Evolutionary conservation across 805 yeast genomes (phyloP).

Genomic region (Schwanniomyces occidentalis): DNA sequence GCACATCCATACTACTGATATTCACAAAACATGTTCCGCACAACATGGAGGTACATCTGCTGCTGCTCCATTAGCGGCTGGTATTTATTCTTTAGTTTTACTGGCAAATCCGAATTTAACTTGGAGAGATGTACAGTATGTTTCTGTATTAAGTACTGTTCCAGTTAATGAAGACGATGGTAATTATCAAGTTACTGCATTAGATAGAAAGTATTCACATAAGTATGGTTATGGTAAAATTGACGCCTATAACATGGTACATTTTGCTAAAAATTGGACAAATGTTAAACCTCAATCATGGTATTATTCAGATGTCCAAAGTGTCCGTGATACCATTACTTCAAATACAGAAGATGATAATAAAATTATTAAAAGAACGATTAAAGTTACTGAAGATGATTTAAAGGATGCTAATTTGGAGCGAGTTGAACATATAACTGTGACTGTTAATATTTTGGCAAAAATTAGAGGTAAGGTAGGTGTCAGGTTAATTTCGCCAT

Average conservation of each 20-base stretch:
- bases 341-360: constrained; percentile 10
- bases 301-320: constrained; percentile 51
- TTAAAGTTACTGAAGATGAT: constrained; percentile 47
- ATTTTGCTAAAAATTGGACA: constrained; percentile 71
- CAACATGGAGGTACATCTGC: constrained; percentile 97
- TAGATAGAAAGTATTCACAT: constrained; percentile 74
- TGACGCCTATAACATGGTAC: constrained; percentile 77
- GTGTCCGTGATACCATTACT: constrained; percentile 27
- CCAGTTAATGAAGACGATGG: constrained; percentile 70
- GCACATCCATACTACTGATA: constrained; percentile 85
- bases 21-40: constrained; percentile 65
- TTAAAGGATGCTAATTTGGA: constrained; percentile 61
- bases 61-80: constrained; percentile 98
- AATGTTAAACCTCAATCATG: constrained; percentile 92
- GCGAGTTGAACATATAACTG: constrained; percentile 81
- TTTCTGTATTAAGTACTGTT: constrained; percentile 69
- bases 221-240: constrained; percentile 89
- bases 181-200: constrained; percentile 70
- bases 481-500: constrained; percentile 70
- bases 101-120: constrained; percentile 84
- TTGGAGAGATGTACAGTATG: constrained; percentile 94
- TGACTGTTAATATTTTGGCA: constrained; percentile 70
- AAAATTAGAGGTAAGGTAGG: constrained; percentile 67
- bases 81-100: constrained; percentile 81
- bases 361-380: constrained; percentile 24